phyloP scores from a whole-genome alignment of 2,329 filamentous ascomycete genomes.

The Scytalidium sp. region DNA sequence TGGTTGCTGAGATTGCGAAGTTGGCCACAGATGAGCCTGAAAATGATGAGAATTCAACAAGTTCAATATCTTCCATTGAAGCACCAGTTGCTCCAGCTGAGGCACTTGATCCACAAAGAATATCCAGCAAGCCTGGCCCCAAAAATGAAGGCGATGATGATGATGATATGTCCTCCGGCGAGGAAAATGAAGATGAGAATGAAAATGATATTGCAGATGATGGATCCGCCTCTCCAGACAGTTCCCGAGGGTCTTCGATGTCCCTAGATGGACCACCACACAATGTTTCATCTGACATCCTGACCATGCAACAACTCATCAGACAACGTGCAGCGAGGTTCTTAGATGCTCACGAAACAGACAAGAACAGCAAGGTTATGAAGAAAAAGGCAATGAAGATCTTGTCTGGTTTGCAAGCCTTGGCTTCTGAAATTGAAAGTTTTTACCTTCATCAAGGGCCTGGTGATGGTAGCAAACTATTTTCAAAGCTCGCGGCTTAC shows the following conservation, averaged over 20 bases:
- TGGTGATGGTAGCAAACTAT: slow-evolving; percentile 62
- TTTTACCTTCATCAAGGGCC: slow-evolving; percentile 63
- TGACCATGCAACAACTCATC: slow-evolving; percentile 69
- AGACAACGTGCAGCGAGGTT: slow-evolving; percentile 77
- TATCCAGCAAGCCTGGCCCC: slow-evolving; percentile 22
- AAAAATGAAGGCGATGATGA: slow-evolving; percentile 31
- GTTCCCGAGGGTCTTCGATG: slow-evolving; percentile 63
- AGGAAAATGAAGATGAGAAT: slow-evolving; percentile 46
- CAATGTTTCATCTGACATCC: slow-evolving; percentile 43
- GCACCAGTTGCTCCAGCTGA: slow-evolving; percentile 27
- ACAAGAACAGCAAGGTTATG: slow-evolving; percentile 68
- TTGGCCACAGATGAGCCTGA: slow-evolving; percentile 47
- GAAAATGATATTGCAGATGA: slow-evolving; percentile 50
- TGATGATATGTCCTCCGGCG: slow-evolving; percentile 49
- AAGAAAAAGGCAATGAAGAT: slow-evolving; percentile 77
- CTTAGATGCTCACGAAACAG: slow-evolving; percentile 76
- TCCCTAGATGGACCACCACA: slow-evolving; percentile 55
- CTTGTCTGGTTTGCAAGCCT: slow-evolving; percentile 64
- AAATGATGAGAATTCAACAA: slow-evolving; percentile 9
- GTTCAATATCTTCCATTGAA: slow-evolving; percentile 14
- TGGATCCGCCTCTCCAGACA: slow-evolving; percentile 26
- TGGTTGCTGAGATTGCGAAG: slow-evolving; percentile 86
- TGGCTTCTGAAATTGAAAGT: slow-evolving; percentile 69
- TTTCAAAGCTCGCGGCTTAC: slow-evolving; percentile 72
- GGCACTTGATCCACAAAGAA: slow-evolving; percentile 26